phyloP scores from a whole-genome alignment of 2,329 filamentous ascomycete species.

The Sarocladium brachiariae region DNA sequence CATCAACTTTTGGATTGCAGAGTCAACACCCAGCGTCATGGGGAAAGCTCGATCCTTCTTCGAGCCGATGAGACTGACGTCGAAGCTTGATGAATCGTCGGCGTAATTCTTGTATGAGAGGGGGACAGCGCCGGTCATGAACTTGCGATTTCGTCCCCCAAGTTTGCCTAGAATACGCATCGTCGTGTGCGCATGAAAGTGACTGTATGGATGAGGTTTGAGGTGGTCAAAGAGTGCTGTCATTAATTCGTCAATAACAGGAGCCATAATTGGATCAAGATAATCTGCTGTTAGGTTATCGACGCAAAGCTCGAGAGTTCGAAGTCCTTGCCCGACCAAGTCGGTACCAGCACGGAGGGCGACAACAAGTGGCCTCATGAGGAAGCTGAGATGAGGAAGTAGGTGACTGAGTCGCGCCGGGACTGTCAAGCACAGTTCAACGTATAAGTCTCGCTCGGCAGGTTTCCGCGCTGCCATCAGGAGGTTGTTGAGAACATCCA shows the following conservation, averaged over 20 bases:
- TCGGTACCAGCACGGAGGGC: conserved; percentile 87
- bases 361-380: conserved; percentile 97
- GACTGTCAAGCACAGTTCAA: conserved; percentile 93
- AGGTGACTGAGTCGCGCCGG: conserved; percentile 91
- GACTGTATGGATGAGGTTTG: conserved; percentile 87
- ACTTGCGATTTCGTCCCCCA: conserved; percentile 90
- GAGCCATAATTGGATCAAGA: conserved; percentile 96
- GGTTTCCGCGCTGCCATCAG: conserved; percentile 86
- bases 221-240: conserved; percentile 94
- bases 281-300: conserved; percentile 98
- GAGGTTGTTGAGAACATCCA: conserved; percentile 94
- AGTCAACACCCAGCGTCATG: conserved; percentile 76
- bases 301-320: conserved; percentile 92
- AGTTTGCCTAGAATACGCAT: conserved; percentile 97
- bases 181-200: conserved; percentile 95
- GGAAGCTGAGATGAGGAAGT: conserved; percentile 86
- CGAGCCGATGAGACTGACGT: conserved; percentile 82
- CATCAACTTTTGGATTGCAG: conserved; percentile 81
- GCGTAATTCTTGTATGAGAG: conserved; percentile 77
- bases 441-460: conserved; percentile 87
- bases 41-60: conserved; percentile 86
- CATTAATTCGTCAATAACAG: conserved; percentile 98
- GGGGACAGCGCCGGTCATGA: conserved; percentile 83
- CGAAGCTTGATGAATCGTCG: conserved; percentile 82
- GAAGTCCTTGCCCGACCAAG: conserved; percentile 85